Evolutionary conservation across 495 filamentous ascomycete species (phyloP), one percentile per base, ranked within the genome.

Genomic region (Trichoderma reesei): DNA sequence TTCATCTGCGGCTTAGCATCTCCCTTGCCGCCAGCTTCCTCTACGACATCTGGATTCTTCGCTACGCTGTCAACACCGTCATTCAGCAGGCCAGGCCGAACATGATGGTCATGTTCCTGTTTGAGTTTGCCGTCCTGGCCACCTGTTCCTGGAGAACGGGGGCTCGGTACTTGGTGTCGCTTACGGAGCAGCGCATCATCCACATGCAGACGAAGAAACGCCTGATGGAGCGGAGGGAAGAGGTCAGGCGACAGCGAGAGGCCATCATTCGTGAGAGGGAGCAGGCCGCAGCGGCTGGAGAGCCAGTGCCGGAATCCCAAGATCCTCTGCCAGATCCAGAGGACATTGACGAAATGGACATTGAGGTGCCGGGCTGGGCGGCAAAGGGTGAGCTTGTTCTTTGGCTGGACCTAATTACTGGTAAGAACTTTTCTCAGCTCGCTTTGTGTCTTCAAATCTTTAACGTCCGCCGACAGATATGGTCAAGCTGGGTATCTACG

Each of bases 61-160:
- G 76, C 33, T 96, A 97, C 71, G 88, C 88, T 65, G 77, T 96
- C 68, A 80, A 85, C 10, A 90, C 88, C 2, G 92, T 98, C 34
- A 85, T 96, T 20, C 83, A 88, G 54, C 85, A 91, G 66, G 90
- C 94, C 0, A 85, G 90, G 20, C 92, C 94, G 0, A 92, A 94
- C 63, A 97, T 98, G 90, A 98, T 98, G 95, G 90, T 98, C 64
- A 98, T 98, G 92, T 98, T 98, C 71, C 86, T 92, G 18, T 98
- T 98, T 69, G 94, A 98, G 73, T 98, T 98, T 68, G 91, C 92
- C 13, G 85, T 98, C 65, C 75, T 98, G 65, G 79, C 85, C 4
- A 86, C 95, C 11, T 84, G 86, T 37, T 96, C 95, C 1, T 76
- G 85, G 26, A 93, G 92, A 34, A 96, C 91, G 8, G 76, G 83